Evolutionary conservation across 257 asterid genomes (phyloP).

Genomic region (Nicotiana otophora): DNA sequence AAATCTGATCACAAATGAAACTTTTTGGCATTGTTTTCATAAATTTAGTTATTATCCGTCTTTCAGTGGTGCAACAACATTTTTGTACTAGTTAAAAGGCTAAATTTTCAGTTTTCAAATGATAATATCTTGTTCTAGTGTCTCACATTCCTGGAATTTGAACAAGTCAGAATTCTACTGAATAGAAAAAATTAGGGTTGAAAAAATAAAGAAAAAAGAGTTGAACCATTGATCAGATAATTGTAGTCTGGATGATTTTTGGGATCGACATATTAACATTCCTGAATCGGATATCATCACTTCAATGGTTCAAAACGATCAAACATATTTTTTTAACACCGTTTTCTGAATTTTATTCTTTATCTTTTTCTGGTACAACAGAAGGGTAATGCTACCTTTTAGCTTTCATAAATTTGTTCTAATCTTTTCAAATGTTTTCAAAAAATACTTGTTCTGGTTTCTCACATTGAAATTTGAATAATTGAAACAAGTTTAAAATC

Average conservation of each 20-base stretch:
- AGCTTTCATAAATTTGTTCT: too few species aligned
- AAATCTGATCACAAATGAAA: too few species aligned
- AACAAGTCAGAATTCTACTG: not conserved
- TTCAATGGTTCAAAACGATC: slow-evolving; percentile 22
- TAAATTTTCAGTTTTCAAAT: not conserved
- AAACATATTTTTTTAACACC: not conserved
- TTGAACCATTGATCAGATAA: slow-evolving; percentile 64
- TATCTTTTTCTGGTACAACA: too few species aligned
- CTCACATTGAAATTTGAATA: too few species aligned
- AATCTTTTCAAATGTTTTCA: too few species aligned
- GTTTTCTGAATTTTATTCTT: not conserved
- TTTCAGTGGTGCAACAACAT: too few species aligned
- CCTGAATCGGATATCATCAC: slow-evolving; percentile 41
- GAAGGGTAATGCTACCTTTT: too few species aligned
- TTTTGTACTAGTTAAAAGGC: not conserved
- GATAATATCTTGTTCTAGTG: not conserved
- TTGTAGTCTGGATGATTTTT: slow-evolving; percentile 70
- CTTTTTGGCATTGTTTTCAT: too few species aligned
- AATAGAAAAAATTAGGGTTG: too few species aligned
- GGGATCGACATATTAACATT: slow-evolving; percentile 35
- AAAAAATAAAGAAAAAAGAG: not conserved
- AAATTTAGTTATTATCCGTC: too few species aligned
- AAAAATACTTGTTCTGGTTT: too few species aligned
- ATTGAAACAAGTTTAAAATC: not conserved
- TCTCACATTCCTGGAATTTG: not conserved